phyloP scores from a whole-genome alignment of 805 yeast species.

The Suhomyces prunicola region DNA sequence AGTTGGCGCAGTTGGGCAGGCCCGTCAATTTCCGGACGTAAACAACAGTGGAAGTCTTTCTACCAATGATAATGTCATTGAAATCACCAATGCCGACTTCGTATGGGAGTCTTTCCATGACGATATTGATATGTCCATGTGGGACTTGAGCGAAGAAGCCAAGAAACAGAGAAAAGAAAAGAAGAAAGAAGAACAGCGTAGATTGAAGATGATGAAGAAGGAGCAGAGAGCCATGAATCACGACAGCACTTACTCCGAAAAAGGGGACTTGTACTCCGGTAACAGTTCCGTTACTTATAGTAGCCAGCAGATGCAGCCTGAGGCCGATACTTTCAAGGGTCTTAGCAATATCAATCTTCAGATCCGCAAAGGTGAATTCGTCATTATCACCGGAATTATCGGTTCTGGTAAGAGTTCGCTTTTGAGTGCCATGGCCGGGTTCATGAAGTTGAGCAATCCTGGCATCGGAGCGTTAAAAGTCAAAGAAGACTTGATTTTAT shows the following conservation, averaged over 20 bases:
- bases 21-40: neutral
- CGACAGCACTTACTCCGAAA: constrained; percentile 4
- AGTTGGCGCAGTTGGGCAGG: neutral
- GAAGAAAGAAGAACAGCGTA: constrained; percentile 12
- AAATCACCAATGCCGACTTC: constrained; percentile 27
- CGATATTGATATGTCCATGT: constrained; percentile 20
- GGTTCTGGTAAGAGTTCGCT: constrained; percentile 45
- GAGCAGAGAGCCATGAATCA: constrained; percentile 9
- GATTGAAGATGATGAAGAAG: constrained; percentile 7
- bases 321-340: constrained; percentile 26
- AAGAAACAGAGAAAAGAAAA: constrained; percentile 10
- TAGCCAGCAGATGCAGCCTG: neutral
- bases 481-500: constrained; percentile 30
- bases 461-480: constrained; percentile 22
- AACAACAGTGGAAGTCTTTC: too few species aligned
- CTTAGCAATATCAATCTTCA: constrained; percentile 30
- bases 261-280: constrained; percentile 1
- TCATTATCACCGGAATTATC: constrained; percentile 41
- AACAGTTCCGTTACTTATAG: constrained; percentile 1
- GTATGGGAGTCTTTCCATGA: constrained; percentile 31
- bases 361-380: constrained; percentile 32
- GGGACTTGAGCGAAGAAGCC: constrained; percentile 18
- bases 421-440: constrained; percentile 38
- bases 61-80: constrained; percentile 10
- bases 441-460: constrained; percentile 32